Conservation (phyloP, 352 stramenopile genomes). For the Pythium vanterpoolii region DNA sequence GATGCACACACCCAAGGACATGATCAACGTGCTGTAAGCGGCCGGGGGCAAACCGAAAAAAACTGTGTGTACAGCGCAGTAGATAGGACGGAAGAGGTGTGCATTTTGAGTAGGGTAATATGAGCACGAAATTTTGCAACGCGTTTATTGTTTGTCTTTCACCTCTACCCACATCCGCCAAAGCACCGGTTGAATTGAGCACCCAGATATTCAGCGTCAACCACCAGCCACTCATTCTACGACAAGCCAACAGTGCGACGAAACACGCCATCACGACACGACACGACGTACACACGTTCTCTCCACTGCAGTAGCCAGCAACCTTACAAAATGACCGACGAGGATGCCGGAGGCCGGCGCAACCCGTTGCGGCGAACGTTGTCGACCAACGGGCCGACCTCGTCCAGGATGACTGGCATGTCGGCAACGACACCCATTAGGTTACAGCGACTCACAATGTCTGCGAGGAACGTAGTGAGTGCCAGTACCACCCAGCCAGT, state of each 20-base stretch:
- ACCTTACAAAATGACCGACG: neutral
- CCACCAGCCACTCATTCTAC: no score
- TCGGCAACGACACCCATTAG: neutral
- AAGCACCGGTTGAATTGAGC: neutral
- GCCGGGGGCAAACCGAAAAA: neutral
- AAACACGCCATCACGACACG: neutral
- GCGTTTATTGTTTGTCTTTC: neutral
- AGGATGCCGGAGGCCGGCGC: neutral
- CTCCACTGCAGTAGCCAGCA: neutral
- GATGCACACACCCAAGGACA: conserved; percentile 10
- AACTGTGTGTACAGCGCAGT: neutral
- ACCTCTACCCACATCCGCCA: neutral
- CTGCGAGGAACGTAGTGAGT: conserved; percentile 4
- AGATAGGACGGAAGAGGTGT: neutral
- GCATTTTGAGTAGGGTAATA: neutral
- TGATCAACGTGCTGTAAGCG: conserved; percentile 16
- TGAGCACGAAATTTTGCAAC: neutral
- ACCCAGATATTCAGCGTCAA: neutral
- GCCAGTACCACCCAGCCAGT: neutral
- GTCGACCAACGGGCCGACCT: neutral
- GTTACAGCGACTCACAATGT: neutral
- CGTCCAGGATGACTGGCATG: neutral
- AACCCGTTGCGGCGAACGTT: neutral
- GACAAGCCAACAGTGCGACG: no score
- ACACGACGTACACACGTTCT: neutral